A percentile compares a stretch with the other conserved stretches of the same genome.
These are phyloP conservation scores for Crithidia expoeki DNA, from an alignment of 208 protist genomes.

Conservation along the genomic window DNA sequence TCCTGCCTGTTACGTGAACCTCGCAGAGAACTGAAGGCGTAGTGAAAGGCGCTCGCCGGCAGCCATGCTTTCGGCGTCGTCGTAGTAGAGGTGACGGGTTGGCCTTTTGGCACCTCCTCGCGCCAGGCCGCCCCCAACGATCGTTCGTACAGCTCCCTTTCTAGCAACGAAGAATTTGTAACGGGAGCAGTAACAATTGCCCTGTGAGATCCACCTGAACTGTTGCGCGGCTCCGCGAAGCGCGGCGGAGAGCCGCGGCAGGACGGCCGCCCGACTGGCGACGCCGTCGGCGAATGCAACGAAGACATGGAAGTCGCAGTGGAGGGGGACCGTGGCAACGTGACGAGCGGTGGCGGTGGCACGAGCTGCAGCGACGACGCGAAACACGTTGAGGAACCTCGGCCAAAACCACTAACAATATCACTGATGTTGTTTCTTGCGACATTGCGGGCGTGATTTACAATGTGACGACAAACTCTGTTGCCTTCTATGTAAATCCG, in stretches of 20 bases:
- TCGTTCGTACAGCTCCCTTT: too few species aligned
- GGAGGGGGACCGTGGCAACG: neutral
- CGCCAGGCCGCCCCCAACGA: neutral
- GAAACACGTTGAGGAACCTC: neutral
- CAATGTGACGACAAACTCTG: too few species aligned
- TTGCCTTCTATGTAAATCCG: too few species aligned
- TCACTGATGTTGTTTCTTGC: neutral
- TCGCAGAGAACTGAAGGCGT: constrained; percentile 33
- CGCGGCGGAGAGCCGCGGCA: neutral
- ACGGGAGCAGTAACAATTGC: too few species aligned
- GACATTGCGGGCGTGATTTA: neutral
- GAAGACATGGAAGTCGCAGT: neutral
- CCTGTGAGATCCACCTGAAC: too few species aligned
- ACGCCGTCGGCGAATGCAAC: neutral
- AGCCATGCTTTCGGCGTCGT: neutral
- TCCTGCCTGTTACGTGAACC: constrained; percentile 45
- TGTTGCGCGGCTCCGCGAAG: too few species aligned
- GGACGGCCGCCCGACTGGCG: neutral
- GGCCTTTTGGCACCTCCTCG: neutral
- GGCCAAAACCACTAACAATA: neutral
- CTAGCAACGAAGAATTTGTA: too few species aligned
- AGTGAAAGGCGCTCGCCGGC: constrained; percentile 13
- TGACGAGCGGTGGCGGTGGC: constrained; percentile 16
- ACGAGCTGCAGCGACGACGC: constrained; percentile 12
- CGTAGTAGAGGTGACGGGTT: neutral